These are phyloP conservation scores for Tricholoma matsutake DNA, from an alignment of 768 basidiomycete species.

Conservation along the genomic window DNA sequence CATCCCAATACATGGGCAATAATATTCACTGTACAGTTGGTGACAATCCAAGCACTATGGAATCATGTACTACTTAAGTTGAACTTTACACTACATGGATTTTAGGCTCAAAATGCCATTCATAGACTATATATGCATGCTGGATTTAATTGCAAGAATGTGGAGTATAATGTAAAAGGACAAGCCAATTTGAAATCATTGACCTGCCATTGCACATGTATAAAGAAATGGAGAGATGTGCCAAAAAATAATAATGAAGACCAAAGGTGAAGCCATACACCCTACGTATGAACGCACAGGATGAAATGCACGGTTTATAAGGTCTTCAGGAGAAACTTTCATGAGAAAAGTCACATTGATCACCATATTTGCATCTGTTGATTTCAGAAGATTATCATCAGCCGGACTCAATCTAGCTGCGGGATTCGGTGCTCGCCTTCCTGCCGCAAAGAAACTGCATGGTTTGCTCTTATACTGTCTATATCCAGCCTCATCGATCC, in stretches of 20 bases:
- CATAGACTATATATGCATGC: neutral
- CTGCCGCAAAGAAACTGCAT: conserved; percentile 87
- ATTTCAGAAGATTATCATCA: conserved; percentile 44
- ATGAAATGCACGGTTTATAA: conserved; percentile 4
- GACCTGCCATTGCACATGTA: neutral
- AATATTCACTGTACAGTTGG: neutral
- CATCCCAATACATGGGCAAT: neutral
- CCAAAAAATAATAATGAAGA: neutral
- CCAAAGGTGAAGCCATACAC: neutral
- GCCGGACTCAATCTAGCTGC: conserved; percentile 33
- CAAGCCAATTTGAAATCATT: neutral
- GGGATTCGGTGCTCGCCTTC: conserved; percentile 79
- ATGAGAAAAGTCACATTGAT: conserved; percentile 84
- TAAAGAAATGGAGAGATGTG: neutral
- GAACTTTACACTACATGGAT: neutral
- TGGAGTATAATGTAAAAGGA: neutral
- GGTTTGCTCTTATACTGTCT: conserved; percentile 84
- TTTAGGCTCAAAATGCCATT: neutral
- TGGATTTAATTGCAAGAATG: conserved; percentile 1
- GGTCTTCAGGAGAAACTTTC: conserved; percentile 37
- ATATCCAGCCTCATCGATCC: conserved; percentile 57
- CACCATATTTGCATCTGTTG: conserved; percentile 85
- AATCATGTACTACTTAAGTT: neutral
- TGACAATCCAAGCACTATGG: neutral
- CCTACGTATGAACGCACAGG: neutral